A percentile compares a stretch with the other conserved stretches of the same genome.
phyloP scores from a whole-genome alignment of 768 basidiomycete genomes.

The Suillus lakei region DNA sequence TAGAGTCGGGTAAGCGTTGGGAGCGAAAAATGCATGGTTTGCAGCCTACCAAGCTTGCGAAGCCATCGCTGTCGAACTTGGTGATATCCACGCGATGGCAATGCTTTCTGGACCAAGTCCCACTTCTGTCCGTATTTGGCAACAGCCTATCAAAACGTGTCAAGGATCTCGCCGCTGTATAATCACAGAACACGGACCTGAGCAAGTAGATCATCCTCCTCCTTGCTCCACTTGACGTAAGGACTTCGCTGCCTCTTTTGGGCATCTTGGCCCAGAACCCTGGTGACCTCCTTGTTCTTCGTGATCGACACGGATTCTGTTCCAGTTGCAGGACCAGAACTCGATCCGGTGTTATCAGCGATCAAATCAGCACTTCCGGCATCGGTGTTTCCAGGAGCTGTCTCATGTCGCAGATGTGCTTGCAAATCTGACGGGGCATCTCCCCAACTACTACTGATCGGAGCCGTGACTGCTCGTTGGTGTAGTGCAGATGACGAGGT shows the following conservation, averaged over 20 bases:
- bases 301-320: slow-evolving; percentile 2
- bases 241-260: slow-evolving; percentile 43
- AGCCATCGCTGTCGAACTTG: slow-evolving; percentile 50
- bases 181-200: slow-evolving; percentile 31
- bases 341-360: slow-evolving; percentile 8
- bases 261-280: slow-evolving; percentile 37
- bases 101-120: slow-evolving; percentile 46
- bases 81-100: slow-evolving; percentile 46
- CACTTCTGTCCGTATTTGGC: slow-evolving; percentile 44
- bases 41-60: slow-evolving; percentile 39
- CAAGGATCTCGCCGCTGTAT: background rate
- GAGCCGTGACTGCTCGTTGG: background rate
- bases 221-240: slow-evolving; percentile 48
- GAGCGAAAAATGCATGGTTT: background rate
- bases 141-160: slow-evolving; percentile 35
- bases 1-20: slow-evolving; percentile 8
- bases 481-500: background rate
- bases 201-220: slow-evolving; percentile 45
- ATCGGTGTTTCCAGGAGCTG: slow-evolving; percentile 3
- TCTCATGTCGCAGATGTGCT: slow-evolving; percentile 13
- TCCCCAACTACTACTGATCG: slow-evolving; percentile 15
- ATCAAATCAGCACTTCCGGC: slow-evolving; percentile 1
- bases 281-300: slow-evolving; percentile 26
- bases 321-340: background rate
- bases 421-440: slow-evolving; percentile 2